Evolutionary conservation across 805 yeast species (phyloP).

Genomic region (Candida patagonica): DNA sequence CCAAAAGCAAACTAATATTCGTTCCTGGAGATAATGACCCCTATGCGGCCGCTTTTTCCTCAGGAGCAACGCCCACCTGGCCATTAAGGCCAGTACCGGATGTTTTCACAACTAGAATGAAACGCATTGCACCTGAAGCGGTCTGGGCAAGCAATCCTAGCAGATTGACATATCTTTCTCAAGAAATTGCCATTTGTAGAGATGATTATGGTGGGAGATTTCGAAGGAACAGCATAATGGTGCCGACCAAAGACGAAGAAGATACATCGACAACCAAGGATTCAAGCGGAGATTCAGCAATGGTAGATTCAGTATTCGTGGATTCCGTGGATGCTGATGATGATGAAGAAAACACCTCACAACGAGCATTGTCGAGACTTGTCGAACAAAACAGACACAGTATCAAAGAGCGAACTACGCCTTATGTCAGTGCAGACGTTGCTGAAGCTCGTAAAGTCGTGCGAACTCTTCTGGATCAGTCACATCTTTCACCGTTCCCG

Average conservation of each 20-base stretch:
- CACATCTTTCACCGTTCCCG: slow-evolving; percentile 75
- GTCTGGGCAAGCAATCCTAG: slow-evolving; percentile 71
- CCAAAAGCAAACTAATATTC: slow-evolving; percentile 51
- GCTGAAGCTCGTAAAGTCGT: slow-evolving; percentile 43
- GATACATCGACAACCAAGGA: slow-evolving; percentile 18
- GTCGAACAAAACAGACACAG: slow-evolving; percentile 7
- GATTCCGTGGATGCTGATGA: slow-evolving; percentile 17
- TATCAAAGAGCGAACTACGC: slow-evolving; percentile 7
- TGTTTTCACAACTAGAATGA: slow-evolving; percentile 59
- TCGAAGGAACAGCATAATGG: slow-evolving; percentile 56
- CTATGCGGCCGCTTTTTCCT: slow-evolving; percentile 67
- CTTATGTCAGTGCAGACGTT: slow-evolving; percentile 19
- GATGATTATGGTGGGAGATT: slow-evolving; percentile 67
- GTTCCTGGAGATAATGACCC: slow-evolving; percentile 92
- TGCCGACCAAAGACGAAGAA: slow-evolving; percentile 28
- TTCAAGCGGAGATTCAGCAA: slow-evolving; percentile 11
- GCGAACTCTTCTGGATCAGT: slow-evolving; percentile 79
- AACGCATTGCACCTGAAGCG: slow-evolving; percentile 41
- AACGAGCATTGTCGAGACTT: slow-evolving; percentile 14
- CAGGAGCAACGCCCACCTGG: slow-evolving; percentile 51
- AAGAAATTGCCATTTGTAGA: slow-evolving; percentile 66
- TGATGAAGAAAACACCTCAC: slow-evolving; percentile 16
- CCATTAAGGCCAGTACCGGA: slow-evolving; percentile 70
- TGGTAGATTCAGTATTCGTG: not conserved
- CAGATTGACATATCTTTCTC: slow-evolving; percentile 68